These are phyloP conservation scores for Ogataea naganishii DNA, from an alignment of 805 yeast species.

Conservation along the genomic window DNA sequence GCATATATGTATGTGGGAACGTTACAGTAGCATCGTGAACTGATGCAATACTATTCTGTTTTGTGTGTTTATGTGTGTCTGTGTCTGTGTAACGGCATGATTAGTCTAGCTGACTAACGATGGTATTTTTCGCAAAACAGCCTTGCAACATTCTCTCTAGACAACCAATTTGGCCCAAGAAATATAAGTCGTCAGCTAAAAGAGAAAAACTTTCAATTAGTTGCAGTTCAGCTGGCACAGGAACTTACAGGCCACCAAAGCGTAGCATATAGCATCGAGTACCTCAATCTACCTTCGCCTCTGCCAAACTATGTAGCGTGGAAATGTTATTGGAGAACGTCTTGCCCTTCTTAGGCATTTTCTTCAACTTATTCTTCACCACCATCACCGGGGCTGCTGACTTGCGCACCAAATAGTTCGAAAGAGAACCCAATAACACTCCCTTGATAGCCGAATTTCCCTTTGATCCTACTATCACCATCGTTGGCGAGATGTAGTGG, in stretches of 20 bases:
- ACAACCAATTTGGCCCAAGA: slow-evolving; percentile 1
- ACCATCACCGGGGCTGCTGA: slow-evolving; percentile 76
- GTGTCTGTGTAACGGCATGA: no score
- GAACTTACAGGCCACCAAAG: no score
- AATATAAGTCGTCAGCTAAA: background rate
- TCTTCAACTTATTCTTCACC: slow-evolving; percentile 63
- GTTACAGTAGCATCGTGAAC: no score
- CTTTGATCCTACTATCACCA: slow-evolving; percentile 69
- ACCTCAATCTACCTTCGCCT: slow-evolving; percentile 30
- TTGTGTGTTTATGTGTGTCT: no score
- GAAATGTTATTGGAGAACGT: slow-evolving; percentile 49
- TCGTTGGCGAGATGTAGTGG: slow-evolving; percentile 62
- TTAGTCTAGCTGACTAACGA: no score
- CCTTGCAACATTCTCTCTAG: no score
- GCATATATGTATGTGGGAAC: no score
- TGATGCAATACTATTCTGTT: no score
- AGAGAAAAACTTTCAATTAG: no score
- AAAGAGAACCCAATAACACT: slow-evolving; percentile 62
- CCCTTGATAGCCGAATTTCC: slow-evolving; percentile 69
- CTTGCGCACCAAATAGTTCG: slow-evolving; percentile 64
- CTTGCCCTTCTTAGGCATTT: slow-evolving; percentile 46
- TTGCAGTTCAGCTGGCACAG: no score
- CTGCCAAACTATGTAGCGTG: slow-evolving; percentile 34
- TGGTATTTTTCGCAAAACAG: no score
- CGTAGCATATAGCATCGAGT: no score